phyloP scores from a whole-genome alignment of 768 basidiomycete genomes.

The Nidularia sp. region DNA sequence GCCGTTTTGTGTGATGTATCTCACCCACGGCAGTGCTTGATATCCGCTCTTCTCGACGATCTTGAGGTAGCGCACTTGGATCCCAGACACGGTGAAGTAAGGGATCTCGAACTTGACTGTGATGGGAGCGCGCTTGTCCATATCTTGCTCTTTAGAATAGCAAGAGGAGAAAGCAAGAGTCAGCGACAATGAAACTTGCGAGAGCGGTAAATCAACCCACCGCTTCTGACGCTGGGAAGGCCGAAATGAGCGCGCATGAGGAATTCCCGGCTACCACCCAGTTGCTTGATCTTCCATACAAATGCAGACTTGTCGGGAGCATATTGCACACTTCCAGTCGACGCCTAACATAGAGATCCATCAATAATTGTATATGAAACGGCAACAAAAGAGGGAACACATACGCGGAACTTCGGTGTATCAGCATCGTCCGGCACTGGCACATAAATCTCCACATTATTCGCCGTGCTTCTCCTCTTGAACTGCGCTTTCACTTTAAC shows the following conservation, averaged over 20 bases:
- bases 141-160: constrained; percentile 52
- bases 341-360: constrained; percentile 50
- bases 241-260: constrained; percentile 99
- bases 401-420: constrained; percentile 91
- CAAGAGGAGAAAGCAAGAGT: not conserved
- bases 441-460: constrained; percentile 98
- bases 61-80: constrained; percentile 97
- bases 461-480: constrained; percentile 93
- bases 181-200: not conserved
- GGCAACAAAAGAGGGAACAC: constrained; percentile 16
- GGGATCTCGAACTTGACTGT: constrained; percentile 98
- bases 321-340: constrained; percentile 94
- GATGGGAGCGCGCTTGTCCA: constrained; percentile 90
- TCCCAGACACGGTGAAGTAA: constrained; percentile 96
- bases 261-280: constrained; percentile 94
- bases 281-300: constrained; percentile 99
- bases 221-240: constrained; percentile 86
- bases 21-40: constrained; percentile 93
- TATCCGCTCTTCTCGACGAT: constrained; percentile 99
- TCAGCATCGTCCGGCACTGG: constrained; percentile 99
- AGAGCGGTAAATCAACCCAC: constrained; percentile 40
- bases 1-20: constrained; percentile 90
- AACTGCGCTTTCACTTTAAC: constrained; percentile 97
- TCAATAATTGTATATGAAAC: not conserved
- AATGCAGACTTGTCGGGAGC: constrained; percentile 98